phyloP scores from a whole-genome alignment of 2,329 filamentous ascomycete genomes.

The Cercospora sp. region DNA sequence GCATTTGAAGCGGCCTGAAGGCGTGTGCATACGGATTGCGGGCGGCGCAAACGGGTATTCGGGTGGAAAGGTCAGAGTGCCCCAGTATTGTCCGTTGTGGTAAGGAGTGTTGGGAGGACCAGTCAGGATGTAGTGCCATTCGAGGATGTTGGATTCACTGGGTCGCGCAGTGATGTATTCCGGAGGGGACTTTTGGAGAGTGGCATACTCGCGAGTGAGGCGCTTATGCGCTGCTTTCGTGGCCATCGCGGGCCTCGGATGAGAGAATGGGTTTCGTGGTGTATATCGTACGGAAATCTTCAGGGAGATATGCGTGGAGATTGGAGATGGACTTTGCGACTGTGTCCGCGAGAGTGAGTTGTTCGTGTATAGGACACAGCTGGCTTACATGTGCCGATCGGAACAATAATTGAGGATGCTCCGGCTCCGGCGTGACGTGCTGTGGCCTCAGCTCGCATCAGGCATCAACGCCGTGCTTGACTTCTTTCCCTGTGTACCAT shows the following conservation, averaged over 20 bases:
- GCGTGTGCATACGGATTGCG: constrained; percentile 98
- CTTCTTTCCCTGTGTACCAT: not conserved
- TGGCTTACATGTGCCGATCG: not conserved
- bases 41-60: constrained; percentile 98
- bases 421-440: not conserved
- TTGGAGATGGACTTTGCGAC: not conserved
- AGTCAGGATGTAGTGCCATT: constrained; percentile 68
- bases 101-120: constrained; percentile 94
- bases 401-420: not conserved
- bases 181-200: constrained; percentile 39
- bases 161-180: constrained; percentile 39
- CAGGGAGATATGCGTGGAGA: not conserved
- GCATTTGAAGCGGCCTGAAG: constrained; percentile 90
- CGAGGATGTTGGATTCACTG: constrained; percentile 38
- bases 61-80: constrained; percentile 88
- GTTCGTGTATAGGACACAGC: not conserved
- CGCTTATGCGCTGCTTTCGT: constrained; percentile 44
- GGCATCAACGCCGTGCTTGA: not conserved
- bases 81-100: constrained; percentile 95
- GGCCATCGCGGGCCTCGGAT: constrained; percentile 34
- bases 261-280: not conserved
- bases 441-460: not conserved
- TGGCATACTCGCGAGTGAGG: constrained; percentile 41
- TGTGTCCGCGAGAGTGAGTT: not conserved
- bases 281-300: not conserved